A percentile compares a stretch with the other conserved stretches of the same genome.
Conservation (phyloP, 2,329 filamentous ascomycete species). For the Knufia petricola region DNA sequence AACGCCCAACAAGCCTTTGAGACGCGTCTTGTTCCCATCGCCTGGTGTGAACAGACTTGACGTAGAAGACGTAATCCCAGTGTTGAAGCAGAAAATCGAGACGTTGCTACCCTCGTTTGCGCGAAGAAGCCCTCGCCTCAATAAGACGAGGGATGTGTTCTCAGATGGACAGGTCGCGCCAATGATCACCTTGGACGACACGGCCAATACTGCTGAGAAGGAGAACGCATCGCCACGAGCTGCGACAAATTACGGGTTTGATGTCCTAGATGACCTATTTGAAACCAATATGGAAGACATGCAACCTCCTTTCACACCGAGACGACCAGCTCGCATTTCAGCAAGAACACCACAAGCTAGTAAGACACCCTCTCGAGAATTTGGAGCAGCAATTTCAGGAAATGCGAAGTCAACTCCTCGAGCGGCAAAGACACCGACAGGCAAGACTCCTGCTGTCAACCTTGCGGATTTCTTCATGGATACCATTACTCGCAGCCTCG, state of each 20-base stretch:
- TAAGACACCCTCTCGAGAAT: conserved; percentile 19
- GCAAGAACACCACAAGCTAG: conserved; percentile 19
- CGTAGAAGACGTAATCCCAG: background rate
- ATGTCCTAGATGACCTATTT: conserved; percentile 39
- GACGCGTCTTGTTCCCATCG: conserved; percentile 36
- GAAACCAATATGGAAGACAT: conserved; percentile 44
- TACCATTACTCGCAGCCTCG: conserved; percentile 10
- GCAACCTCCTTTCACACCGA: conserved; percentile 29
- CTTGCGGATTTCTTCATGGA: conserved; percentile 17
- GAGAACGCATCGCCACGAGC: conserved; percentile 44
- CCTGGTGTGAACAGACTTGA: conserved; percentile 19
- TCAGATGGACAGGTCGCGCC: conserved; percentile 23
- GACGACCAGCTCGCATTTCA: conserved; percentile 22
- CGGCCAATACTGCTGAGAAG: conserved; percentile 41
- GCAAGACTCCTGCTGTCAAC: conserved; percentile 13
- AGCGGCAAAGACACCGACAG: conserved; percentile 17
- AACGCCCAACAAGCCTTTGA: conserved; percentile 44
- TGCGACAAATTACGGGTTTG: background rate
- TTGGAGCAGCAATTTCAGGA: conserved; percentile 25
- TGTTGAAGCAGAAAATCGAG: background rate
- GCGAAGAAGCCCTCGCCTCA: conserved; percentile 22
- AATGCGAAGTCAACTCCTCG: conserved; percentile 21
- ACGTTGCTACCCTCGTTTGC: conserved; percentile 18
- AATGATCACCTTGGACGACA: conserved; percentile 36
- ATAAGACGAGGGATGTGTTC: conserved; percentile 21